Evolutionary conservation across 805 yeast genomes (phyloP), one percentile per base, ranked within the genome.

Genomic region (Candida insectalens): DNA sequence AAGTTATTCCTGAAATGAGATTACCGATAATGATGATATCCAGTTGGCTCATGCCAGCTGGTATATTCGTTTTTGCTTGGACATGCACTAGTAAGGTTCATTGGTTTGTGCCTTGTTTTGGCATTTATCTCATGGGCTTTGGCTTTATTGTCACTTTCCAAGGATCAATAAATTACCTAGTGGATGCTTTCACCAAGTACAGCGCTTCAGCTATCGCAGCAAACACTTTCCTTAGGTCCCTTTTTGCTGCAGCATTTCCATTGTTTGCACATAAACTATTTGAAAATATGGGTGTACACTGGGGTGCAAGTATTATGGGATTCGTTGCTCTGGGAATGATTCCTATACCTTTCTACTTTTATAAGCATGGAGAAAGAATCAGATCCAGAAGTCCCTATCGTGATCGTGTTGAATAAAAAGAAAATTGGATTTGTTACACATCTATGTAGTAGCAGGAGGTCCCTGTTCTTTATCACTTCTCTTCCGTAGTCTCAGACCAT

Each of bases 171-270:
- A 69, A 71, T 42, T 82, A 82, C 45, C 59, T 82, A 43, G 78
- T 82, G 31, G 87, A 81, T 42, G 71, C 77, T 65, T 79, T 77
- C 48, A 74, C 81, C 19, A 59, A 71, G 35, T 76, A 68, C 44
- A 72, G 85, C 0, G 87, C 87, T 0, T 69, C 79, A n/a, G 69
- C 51, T 3, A 44, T 50, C 41, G 55, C 55, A 5, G 74, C 73
- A 0, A 81, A 80, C 3, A 74, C 84, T 0, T 68, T 79, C 40
- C 69, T 75, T 45, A 62, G 92, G 45, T 74, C 84, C 4, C 51
- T 69, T 29, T 67, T 80, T 46, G 89, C 88, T 2, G 80, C 77
- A 35, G 62, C 70, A 8, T 77, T 81, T 58, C 92, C 87, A 3
- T 55, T 78, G 29, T 75, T 77, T 51, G 83, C 81, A 2, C 54